Evolutionary conservation across 164 flowering plant species (phyloP), one percentile per base, ranked within the genome.

Genomic region (Tinospora cordifolia): DNA sequence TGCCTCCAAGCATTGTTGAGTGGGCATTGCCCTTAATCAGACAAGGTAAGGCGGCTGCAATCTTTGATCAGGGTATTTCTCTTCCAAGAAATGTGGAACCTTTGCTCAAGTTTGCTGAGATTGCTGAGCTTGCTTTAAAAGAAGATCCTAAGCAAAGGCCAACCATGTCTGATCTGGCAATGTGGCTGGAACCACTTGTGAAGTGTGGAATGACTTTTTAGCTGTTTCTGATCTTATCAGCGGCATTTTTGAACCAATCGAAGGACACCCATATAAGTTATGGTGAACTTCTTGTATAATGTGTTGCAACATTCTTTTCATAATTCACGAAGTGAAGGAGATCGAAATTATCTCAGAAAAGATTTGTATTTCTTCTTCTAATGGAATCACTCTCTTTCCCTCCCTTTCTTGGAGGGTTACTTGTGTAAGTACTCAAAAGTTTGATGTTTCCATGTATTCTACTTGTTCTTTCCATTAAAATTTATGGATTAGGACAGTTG

Each of bases 21-120:
- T 92, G 94, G 96, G 98, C 93, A 22, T 72, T 88, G 68, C 98
- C 98, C 10, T 62, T 84, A n/a, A 88, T 92, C 49, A 83, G 79
- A 68, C 78, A 79, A 67, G 92, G 91, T 0, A 87, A 79, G 75
- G 88, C 94, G 7, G 98, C 94, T 69, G 90, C 88, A 13, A 71
- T 82, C 12, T 80, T 92, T n/a, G 98, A 92, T 70, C 68, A 80
- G 13, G 79, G 78, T 65, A 81, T 84, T 7, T 83, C 84, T 73
- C 87, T 89, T 67, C 98, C 92, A 5, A 82, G 91, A 80, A 90
- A 89, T 40, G 87, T 92, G 6, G 96, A 90, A 76, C 94, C 96
- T 24, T 68, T 92, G 71, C 87, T 92, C 39, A 89, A 81, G 77
- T 83, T 92, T 26, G 96, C 89, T 1, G 98, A 90, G 44, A 75